Evolutionary conservation across 306 rosid genomes (phyloP).

Genomic region (Hippophae tibetana): DNA sequence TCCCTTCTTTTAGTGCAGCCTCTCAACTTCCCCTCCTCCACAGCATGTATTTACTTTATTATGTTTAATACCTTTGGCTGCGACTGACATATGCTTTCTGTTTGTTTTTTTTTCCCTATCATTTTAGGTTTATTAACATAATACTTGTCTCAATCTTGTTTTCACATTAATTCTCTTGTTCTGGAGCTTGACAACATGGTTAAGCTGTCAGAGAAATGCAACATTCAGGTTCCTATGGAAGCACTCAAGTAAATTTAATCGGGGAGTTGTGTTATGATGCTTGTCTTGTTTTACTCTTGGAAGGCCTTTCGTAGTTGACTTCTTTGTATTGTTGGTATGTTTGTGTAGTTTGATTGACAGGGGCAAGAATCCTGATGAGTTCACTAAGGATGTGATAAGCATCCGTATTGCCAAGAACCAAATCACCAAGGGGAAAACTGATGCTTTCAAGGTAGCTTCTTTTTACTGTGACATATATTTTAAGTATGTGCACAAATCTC

Average conservation of each 20-base stretch:
- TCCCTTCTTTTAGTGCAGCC: constrained; percentile 68
- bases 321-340: constrained; percentile 12
- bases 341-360: constrained; percentile 68
- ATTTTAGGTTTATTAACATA: background rate
- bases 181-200: constrained; percentile 78
- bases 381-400: constrained; percentile 79
- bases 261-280: constrained; percentile 9
- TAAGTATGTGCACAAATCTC: constrained; percentile 16
- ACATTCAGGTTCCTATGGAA: constrained; percentile 92
- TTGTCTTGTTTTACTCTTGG: background rate
- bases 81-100: background rate
- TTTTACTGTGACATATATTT: constrained; percentile 11
- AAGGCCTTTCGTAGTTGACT: constrained; percentile 12
- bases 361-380: constrained; percentile 96
- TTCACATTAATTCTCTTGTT: constrained; percentile 68
- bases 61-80: constrained; percentile 10
- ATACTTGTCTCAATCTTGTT: background rate
- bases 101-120: background rate
- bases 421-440: constrained; percentile 83
- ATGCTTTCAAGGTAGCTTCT: constrained; percentile 65
- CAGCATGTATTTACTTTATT: constrained; percentile 45
- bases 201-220: constrained; percentile 77
- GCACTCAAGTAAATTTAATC: constrained; percentile 65
- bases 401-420: constrained; percentile 87
- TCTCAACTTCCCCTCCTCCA: constrained; percentile 86